phyloP scores from a whole-genome alignment of 768 basidiomycete species.

The Kondoa subrosea region DNA sequence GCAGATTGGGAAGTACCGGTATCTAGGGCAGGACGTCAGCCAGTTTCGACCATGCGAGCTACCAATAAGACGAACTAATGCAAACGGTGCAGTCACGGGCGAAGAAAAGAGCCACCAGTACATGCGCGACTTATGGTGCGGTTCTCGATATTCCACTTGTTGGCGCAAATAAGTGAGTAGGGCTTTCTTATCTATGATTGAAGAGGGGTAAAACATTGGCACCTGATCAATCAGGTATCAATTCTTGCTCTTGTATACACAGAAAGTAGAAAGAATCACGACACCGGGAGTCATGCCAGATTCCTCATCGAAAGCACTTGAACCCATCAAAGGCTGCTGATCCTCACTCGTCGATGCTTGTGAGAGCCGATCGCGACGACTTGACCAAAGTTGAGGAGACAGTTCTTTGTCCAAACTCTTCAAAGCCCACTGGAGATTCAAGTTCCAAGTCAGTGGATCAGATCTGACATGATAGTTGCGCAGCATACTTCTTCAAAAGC shows the following conservation, averaged over 20 bases:
- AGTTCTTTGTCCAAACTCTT: slow-evolving; percentile 7
- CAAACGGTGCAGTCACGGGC: slow-evolving; percentile 1
- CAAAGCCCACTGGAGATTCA: too few relatives aligned
- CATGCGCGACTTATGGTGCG: background rate
- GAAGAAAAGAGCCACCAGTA: background rate
- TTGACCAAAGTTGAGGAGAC: background rate
- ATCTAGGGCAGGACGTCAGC: background rate
- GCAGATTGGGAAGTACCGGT: slow-evolving; percentile 4
- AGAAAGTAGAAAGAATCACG: background rate
- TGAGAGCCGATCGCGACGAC: background rate
- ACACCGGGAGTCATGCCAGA: background rate
- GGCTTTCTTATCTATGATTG: background rate
- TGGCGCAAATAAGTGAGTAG: background rate
- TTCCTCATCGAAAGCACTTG: background rate
- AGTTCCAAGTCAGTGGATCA: too few relatives aligned
- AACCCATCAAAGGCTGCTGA: background rate
- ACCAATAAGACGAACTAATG: background rate
- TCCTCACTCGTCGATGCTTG: background rate
- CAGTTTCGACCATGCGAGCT: background rate
- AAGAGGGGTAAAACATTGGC: background rate
- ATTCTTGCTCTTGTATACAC: background rate
- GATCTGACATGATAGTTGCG: too few relatives aligned
- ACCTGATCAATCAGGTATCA: background rate
- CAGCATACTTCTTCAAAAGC: slow-evolving; percentile 10
- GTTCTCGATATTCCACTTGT: background rate